Percentiles rank a stretch among this genome's conserved stretches.
These are phyloP conservation scores for Orbilia quercus DNA, from an alignment of 2,329 filamentous ascomycete genomes.

Conservation along the genomic window DNA sequence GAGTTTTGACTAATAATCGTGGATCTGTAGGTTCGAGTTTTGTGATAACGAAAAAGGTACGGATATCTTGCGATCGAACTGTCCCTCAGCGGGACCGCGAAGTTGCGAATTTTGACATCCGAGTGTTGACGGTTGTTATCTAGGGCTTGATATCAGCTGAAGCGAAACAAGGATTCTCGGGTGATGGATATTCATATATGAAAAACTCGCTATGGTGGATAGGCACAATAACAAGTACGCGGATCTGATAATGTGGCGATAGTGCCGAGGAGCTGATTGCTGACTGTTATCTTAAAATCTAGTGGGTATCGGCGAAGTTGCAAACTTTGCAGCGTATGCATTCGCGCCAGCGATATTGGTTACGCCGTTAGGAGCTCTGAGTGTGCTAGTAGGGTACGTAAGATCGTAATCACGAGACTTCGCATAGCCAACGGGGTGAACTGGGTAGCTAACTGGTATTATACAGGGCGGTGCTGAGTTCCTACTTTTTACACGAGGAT, in stretches of 20 bases:
- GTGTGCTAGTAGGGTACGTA: slow-evolving; percentile 83
- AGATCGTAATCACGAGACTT: slow-evolving; percentile 3
- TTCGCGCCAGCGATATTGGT: slow-evolving; percentile 99
- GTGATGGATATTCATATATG: slow-evolving; percentile 93
- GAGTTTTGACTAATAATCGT: slow-evolving; percentile 38
- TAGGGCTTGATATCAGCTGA: slow-evolving; percentile 90
- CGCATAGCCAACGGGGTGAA: not conserved
- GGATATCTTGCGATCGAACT: slow-evolving; percentile 57
- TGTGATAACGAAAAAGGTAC: slow-evolving; percentile 97
- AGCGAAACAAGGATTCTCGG: slow-evolving; percentile 92
- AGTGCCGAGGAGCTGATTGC: slow-evolving; percentile 17
- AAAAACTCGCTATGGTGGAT: slow-evolving; percentile 98
- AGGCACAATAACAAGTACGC: slow-evolving; percentile 84
- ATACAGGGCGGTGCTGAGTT: slow-evolving; percentile 82
- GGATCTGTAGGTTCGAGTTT: slow-evolving; percentile 81
- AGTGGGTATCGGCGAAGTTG: slow-evolving; percentile 94
- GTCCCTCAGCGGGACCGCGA: not conserved
- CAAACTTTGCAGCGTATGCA: slow-evolving; percentile 97
- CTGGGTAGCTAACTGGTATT: slow-evolving; percentile 49
- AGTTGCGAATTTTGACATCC: not conserved
- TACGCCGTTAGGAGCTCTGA: slow-evolving; percentile 90
- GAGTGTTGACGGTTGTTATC: slow-evolving; percentile 55
- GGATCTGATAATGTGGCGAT: slow-evolving; percentile 60
- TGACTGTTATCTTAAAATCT: slow-evolving; percentile 30
- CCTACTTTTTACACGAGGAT: slow-evolving; percentile 91